Evolutionary conservation across 1,284 basidiomycete species (phyloP), one percentile per base, ranked within the genome.

Genomic region (Tilletia horrida): DNA sequence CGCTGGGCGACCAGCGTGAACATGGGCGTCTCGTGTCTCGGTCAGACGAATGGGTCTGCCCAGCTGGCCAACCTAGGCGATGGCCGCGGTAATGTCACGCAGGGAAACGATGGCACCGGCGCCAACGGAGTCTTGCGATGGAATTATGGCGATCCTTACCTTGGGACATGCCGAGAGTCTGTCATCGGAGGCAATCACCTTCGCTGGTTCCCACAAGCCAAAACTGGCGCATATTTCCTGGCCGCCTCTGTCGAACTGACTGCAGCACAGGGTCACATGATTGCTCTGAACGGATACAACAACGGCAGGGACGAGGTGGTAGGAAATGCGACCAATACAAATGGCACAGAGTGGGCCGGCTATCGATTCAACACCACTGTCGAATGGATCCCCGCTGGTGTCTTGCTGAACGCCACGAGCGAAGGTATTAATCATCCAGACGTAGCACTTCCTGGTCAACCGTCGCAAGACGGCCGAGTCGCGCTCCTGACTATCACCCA

Each of bases 141-240:
- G 71, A 79, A 79, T 64, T 79, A 78, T 43, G 72, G 70, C 18
- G 66, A 74, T n/a, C 66, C 75, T 16, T 69, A 67, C 9, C 66
- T 76, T 23, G 72, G 72, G 3, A 75, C 75, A 2, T 80, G 79
- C 65, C 70, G 68, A 72, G 92, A 97, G 83, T 91, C 91, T 1
- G 86, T 96, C 62, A 77, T 90, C 70, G 94, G 94, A 13, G 94
- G 94, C 4, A 88, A 91, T 76, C 94, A 97, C 79, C 88, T 94
- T 81, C 87, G 94, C 29, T 94, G 93, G 82, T 97, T 91, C 91
- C 82, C 86, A 1, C 93, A 96, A 82, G 87, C 84, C 1, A 85
- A 90, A 72, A 89, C 85, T 85, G 87, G 89, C 31, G 92, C 93
- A 7, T 85, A 90, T 67, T 97, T 97, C 81, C 84, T 96, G 83